Base-by-base conservation (phyloP, 805 yeast genomes). In the Barnettozyma siamensis region DNA sequence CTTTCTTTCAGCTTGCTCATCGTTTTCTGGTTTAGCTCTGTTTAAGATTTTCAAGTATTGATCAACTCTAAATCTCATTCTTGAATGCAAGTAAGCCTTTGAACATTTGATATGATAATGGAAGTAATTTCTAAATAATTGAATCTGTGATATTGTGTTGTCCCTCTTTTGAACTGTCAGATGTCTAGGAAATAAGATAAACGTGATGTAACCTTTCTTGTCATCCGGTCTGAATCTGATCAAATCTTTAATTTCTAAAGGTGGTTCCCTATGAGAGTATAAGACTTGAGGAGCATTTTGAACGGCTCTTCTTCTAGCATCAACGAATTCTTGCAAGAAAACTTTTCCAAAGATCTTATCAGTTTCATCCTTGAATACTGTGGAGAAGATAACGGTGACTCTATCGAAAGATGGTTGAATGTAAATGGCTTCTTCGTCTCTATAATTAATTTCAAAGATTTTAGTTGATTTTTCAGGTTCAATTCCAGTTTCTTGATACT, bases 251-350 rank as follows among this genome's bases (percentile, higher is more conserved):
- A 85, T 72, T 60, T 93, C 99, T 56, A 88, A 72, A 8, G 99
- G 99, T n/a, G 97, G 87, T 53, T 87, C 96, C 48, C 72, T 75
- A 59, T 83, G 88, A 6, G 95, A 83, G 58, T 84, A 89, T 54
- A 93, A 75, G 40, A 93, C 99, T 69, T 93, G 99, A 15, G 99
- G 99, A 2, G 98, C 97, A 37, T 93, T 89, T 66, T 93, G 99
- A 46, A 93, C 91, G 5, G 95, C 84, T 63, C 96, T 77, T 60
- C 85, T 85, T 65, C 99, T 80, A 10, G 98, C 96, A 62, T 89
- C 97, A 34, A 88, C 95, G 62, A 89, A 89, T 66, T 89, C 96
- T 60, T 88, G 96, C 48, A 88, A 68, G 58, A 88, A 88, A 29
- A 88, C 95, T 62, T 83, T 87, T 33, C 95, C 94, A 53, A 87